Percentiles rank a stretch among this genome's conserved stretches.
phyloP scores from a whole-genome alignment of 1,139 yeast species.

The Hansenula lynferdii region DNA sequence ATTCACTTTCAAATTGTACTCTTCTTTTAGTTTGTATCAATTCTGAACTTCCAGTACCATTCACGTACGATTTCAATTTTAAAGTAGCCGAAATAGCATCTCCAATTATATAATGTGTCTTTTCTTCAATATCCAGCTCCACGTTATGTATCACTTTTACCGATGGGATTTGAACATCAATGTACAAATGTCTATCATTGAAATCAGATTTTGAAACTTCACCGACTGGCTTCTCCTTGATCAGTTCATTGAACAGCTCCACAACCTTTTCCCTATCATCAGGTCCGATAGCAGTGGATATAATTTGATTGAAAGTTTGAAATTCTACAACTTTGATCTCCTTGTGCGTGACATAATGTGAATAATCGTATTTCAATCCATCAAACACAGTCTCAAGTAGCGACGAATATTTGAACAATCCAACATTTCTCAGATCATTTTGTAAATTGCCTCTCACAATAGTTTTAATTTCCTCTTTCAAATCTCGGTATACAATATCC shows the following conservation, averaged over 20 bases:
- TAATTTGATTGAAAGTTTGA: background rate
- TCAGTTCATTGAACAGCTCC: conserved; percentile 8
- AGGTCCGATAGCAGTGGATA: background rate
- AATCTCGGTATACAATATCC: conserved; percentile 38
- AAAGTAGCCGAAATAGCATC: conserved; percentile 49
- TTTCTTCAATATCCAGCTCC: conserved; percentile 37
- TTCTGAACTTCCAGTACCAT: conserved; percentile 32
- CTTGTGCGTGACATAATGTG: background rate
- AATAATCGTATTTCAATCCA: background rate
- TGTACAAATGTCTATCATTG: conserved; percentile 25
- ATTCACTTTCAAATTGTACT: conserved; percentile 24
- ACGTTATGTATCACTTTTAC: conserved; percentile 47
- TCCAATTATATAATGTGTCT: conserved; percentile 52
- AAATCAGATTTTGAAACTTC: background rate
- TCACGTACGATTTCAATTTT: conserved; percentile 37
- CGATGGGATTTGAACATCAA: conserved; percentile 49
- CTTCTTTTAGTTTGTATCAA: conserved; percentile 21
- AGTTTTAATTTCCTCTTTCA: conserved; percentile 38
- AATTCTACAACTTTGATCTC: background rate
- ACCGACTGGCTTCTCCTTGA: background rate
- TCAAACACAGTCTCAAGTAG: background rate
- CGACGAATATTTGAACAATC: conserved; percentile 2
- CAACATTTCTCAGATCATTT: conserved; percentile 3
- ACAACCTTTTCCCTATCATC: background rate
- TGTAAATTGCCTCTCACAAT: conserved; percentile 17